A percentile compares a stretch with the other conserved stretches of the same genome.
These are phyloP conservation scores for Ascobolus immersus DNA, from an alignment of 495 filamentous ascomycete genomes.

Conservation along the genomic window DNA sequence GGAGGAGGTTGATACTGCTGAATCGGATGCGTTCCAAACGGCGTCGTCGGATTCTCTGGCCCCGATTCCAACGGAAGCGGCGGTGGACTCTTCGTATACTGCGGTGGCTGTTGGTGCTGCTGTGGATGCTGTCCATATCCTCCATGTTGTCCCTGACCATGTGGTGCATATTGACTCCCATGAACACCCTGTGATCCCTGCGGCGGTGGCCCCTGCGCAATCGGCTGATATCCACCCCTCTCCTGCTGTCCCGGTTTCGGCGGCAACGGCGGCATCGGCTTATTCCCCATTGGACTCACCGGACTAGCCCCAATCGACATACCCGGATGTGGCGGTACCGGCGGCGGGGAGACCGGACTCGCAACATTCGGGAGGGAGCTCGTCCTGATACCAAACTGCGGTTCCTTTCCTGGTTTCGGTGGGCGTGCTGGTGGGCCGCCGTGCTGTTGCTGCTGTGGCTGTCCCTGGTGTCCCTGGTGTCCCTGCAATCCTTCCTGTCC, in stretches of 20 bases:
- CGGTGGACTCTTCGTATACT: not conserved
- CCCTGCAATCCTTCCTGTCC: slow-evolving; percentile 25
- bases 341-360: slow-evolving; percentile 14
- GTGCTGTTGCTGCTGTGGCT: slow-evolving; percentile 10
- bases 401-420: slow-evolving; percentile 8
- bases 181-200: too few relatives aligned
- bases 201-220: too few relatives aligned
- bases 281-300: slow-evolving; percentile 1
- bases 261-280: slow-evolving; percentile 3
- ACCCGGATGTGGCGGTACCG: slow-evolving; percentile 19
- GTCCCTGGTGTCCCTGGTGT: slow-evolving; percentile 11
- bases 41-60: not conserved
- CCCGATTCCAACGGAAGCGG: not conserved
- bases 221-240: not conserved
- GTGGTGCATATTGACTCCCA: not conserved
- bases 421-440: slow-evolving; percentile 5
- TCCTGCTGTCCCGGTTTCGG: slow-evolving; percentile 1
- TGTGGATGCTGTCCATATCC: too few relatives aligned
- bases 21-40: not conserved
- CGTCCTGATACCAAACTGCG: too few relatives aligned
- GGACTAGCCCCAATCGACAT: slow-evolving; percentile 8
- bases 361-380: too few relatives aligned
- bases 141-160: not conserved
- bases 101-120: too few relatives aligned
- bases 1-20: slow-evolving; percentile 13